Evolutionary conservation across 768 basidiomycete genomes (phyloP).

Genomic region (Boletus reticuloceps): DNA sequence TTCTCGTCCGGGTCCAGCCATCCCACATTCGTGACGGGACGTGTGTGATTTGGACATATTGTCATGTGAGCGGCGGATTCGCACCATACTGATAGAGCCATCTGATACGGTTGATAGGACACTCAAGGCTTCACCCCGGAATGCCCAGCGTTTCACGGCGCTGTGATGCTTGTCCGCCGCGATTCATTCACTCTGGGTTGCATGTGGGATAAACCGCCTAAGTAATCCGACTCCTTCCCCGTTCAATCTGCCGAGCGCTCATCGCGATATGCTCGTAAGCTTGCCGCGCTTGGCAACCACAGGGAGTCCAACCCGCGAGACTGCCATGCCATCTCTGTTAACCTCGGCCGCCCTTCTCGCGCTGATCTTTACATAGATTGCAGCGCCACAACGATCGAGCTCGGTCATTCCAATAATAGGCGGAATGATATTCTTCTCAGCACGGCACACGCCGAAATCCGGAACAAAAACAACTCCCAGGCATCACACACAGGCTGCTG

Average conservation of each 20-base stretch:
- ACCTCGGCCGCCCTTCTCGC: constrained; percentile 6
- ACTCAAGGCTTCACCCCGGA: constrained; percentile 1
- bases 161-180: constrained; percentile 17
- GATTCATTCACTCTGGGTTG: neutral
- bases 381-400: constrained; percentile 15
- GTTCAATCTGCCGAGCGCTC: constrained; percentile 3
- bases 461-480: neutral
- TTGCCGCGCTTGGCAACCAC: constrained; percentile 7
- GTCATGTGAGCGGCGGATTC: constrained; percentile 10
- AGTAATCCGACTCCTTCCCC: constrained; percentile 4
- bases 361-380: constrained; percentile 12
- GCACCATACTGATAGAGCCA: constrained; percentile 17
- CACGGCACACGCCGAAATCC: constrained; percentile 16
- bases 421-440: neutral
- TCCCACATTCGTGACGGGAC: constrained; percentile 1
- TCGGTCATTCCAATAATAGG: constrained; percentile 10
- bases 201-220: neutral
- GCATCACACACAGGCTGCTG: too few relatives aligned
- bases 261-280: constrained; percentile 14
- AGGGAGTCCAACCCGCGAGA: neutral
- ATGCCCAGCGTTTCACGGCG: constrained; percentile 22
- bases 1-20: neutral
- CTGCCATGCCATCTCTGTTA: neutral
- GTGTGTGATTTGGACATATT: constrained; percentile 2
- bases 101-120: constrained; percentile 31